Conservation (phyloP, 2,329 filamentous ascomycete genomes). For the Venturia aucupariae region DNA sequence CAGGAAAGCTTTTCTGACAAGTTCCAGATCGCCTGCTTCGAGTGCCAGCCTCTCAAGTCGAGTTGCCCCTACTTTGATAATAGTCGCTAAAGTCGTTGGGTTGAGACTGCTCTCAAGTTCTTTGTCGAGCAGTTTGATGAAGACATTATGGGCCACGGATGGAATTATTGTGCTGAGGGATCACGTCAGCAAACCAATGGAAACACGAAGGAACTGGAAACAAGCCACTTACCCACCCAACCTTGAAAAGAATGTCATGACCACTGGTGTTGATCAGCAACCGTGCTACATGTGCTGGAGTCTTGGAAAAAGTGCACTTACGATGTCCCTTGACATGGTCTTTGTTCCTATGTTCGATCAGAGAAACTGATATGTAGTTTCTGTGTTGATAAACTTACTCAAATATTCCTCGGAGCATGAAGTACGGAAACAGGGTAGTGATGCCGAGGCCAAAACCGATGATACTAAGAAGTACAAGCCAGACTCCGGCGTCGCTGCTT, state of each 20-base stretch:
- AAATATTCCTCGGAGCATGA: background rate
- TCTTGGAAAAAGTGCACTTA: background rate
- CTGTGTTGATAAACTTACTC: background rate
- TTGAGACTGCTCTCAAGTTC: background rate
- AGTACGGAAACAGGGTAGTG: slow-evolving; percentile 1
- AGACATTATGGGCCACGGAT: background rate
- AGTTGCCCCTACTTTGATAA: background rate
- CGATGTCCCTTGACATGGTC: background rate
- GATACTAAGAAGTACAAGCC: background rate
- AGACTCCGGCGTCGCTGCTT: background rate
- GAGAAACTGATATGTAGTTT: background rate
- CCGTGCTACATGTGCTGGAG: background rate
- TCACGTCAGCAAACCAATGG: background rate
- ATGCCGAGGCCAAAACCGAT: background rate
- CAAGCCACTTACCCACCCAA: background rate
- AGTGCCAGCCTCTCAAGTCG: background rate
- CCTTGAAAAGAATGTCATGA: slow-evolving; percentile 6
- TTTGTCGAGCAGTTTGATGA: background rate
- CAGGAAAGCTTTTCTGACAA: background rate
- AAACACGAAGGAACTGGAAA: background rate
- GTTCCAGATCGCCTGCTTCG: background rate
- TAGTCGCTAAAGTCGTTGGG: background rate
- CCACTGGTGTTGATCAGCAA: background rate
- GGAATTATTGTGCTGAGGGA: background rate
- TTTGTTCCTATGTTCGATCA: background rate